These are phyloP conservation scores for Aegilops bicornis DNA, from an alignment of 176 grass and related monocot genomes.

Conservation along the genomic window DNA sequence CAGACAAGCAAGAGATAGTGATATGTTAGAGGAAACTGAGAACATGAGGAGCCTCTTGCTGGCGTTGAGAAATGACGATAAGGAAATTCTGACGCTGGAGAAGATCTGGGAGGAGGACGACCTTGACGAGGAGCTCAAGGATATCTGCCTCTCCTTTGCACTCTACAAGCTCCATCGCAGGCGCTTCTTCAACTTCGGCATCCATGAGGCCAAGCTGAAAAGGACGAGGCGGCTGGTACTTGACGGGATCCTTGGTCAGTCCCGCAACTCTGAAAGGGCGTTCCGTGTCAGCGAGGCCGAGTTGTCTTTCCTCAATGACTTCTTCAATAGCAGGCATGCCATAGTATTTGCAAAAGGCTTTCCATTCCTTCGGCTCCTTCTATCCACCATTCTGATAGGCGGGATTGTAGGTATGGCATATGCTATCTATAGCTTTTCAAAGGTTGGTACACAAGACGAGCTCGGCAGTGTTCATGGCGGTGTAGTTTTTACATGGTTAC, in stretches of 20 bases:
- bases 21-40: not conserved
- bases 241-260: not conserved
- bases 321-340: constrained; percentile 10
- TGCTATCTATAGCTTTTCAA: not conserved
- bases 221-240: not conserved
- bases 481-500: not conserved
- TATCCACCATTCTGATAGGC: not conserved
- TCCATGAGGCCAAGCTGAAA: not conserved
- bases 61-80: not conserved
- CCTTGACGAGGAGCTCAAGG: not conserved
- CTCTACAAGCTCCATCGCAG: constrained; percentile 19
- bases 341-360: not conserved
- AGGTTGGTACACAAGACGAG: not conserved
- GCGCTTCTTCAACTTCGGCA: not conserved
- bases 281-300: constrained; percentile 15
- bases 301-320: constrained; percentile 25
- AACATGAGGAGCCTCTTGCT: not conserved
- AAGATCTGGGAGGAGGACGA: constrained; percentile 12
- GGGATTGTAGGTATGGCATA: not conserved
- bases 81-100: constrained; percentile 20
- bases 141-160: not conserved
- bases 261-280: not conserved
- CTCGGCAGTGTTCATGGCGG: not conserved
- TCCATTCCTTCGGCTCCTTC: not conserved
- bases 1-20: not conserved